Evolutionary conservation across 495 filamentous ascomycete species (phyloP).

Genomic region (Schizothecium vesticola): DNA sequence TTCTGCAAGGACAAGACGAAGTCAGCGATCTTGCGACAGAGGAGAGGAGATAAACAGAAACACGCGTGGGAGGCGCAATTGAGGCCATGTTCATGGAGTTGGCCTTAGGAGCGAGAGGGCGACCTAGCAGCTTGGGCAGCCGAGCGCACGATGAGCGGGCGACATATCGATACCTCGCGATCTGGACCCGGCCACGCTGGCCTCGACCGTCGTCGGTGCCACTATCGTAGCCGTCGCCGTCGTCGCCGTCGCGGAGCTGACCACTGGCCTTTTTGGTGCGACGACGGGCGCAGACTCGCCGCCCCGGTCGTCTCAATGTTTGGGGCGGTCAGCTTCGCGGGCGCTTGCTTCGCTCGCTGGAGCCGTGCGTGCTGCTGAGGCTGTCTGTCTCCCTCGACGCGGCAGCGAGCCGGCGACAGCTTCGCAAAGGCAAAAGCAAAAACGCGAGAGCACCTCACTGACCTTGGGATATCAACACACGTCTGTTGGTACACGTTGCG

Average conservation of each 20-base stretch:
- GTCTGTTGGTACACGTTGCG: constrained; percentile 34
- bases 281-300: background rate
- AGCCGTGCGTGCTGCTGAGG: background rate
- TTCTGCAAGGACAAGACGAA: constrained; percentile 1
- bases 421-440: background rate
- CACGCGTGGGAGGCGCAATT: constrained; percentile 3
- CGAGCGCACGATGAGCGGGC: constrained; percentile 5
- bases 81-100: background rate
- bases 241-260: background rate
- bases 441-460: constrained; percentile 7
- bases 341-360: background rate
- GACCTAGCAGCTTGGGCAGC: background rate
- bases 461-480: constrained; percentile 22
- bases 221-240: background rate
- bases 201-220: constrained; percentile 2
- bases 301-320: background rate
- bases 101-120: background rate
- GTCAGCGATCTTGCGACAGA: constrained; percentile 14
- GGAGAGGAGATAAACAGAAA: background rate
- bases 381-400: background rate
- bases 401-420: background rate
- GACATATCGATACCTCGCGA: background rate
- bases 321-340: background rate
- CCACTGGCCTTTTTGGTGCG: background rate
- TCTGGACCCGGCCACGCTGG: background rate